Base-by-base conservation (phyloP, 73 alveolate species). In the Tetrahymena elliotti region DNA sequence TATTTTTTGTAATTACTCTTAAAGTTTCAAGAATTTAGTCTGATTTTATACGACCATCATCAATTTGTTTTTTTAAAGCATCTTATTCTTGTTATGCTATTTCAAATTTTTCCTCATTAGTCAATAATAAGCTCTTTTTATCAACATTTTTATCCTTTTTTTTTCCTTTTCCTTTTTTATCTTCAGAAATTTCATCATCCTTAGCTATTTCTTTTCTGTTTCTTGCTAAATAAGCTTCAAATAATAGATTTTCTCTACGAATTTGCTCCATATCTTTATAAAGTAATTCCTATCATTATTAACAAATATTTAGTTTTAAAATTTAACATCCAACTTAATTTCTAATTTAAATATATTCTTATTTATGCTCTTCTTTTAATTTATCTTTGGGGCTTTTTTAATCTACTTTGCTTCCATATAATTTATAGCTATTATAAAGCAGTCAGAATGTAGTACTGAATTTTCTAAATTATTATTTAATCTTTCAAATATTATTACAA, bases 31-130 rank as follows among this genome's bases (percentile, higher is more conserved):
- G 97, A 38, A 98, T 96, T 52, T 97, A 96, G 94, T 98, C 99
- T 38, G 98, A 97, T 95, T 96, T 97, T 93, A 97, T 98, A 94
- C 98, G 95, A 22, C 99, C 99, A 39, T 97, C 99, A 52, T 97
- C 98, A 38, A 98, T 98, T 54, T 97, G 96, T 82, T 95, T 93
- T 95, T 97, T 98, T 83, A 97, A 97, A 33, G 98, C 97, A 38
- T 97, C 99, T 22, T 97, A 96, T 95, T 98, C 99, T 27, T 93
- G 92, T 84, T 98, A 95, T 16, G 99, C 99, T 24, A 98, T 98
- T 34, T 98, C 99, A 96, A 97, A 97, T 95, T 98, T 98, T 94
- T 98, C 98, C 94, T 97, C 98, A 31, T 98, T 96, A 1, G 98
- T 97, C 40, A 98, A 96, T 33, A 82, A 93, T 94, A 98, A 83